These are phyloP conservation scores for Fusarium bulbicola DNA, from an alignment of 2,329 filamentous ascomycete species.

Conservation along the genomic window DNA sequence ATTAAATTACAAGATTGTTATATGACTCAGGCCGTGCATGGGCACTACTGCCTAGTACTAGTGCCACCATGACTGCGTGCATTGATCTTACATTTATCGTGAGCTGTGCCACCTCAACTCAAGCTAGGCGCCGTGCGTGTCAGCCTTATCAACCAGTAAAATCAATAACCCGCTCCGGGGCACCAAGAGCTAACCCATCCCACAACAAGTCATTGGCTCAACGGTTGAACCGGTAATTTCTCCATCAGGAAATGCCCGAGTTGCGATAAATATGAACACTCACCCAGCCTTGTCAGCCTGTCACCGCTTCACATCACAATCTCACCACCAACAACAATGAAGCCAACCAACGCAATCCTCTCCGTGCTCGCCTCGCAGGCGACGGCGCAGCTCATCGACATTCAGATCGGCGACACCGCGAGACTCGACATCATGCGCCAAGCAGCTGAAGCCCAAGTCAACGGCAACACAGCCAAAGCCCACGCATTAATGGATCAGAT, in stretches of 20 bases:
- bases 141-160: neutral
- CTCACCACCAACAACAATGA: neutral
- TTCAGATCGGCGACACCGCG: conserved; percentile 10
- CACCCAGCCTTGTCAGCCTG: neutral
- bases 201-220: neutral
- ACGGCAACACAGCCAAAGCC: conserved; percentile 8
- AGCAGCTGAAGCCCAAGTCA: neutral
- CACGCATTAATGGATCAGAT: neutral
- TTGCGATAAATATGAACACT: neutral
- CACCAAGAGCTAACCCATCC: neutral
- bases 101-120: neutral
- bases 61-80: neutral
- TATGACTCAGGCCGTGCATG: neutral
- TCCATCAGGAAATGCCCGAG: conserved; percentile 4
- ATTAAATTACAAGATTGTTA: rapidly evolving
- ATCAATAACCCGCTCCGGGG: neutral
- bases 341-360: neutral
- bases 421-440: neutral
- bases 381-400: conserved; percentile 17
- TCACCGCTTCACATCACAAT: neutral
- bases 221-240: neutral
- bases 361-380: conserved; percentile 5
- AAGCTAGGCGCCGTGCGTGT: neutral
- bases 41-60: neutral
- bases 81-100: neutral